Base-by-base conservation (phyloP, 2,329 filamentous ascomycete genomes). In the Neofusicoccum parvum region DNA sequence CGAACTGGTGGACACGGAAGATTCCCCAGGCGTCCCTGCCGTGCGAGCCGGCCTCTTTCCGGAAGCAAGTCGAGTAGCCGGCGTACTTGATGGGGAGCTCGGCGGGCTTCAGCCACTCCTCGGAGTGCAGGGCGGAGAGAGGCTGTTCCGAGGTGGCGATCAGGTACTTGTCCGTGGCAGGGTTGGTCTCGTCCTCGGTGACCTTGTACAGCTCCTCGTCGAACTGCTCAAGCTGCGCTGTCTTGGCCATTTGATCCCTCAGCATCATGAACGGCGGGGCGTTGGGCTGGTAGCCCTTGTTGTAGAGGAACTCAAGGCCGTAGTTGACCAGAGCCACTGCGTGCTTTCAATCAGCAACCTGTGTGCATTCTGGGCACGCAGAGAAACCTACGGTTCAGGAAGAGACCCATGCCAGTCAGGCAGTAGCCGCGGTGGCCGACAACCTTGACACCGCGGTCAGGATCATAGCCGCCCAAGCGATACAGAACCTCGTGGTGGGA, bases 121-220 rank as follows among this genome's bases (percentile, higher is more conserved):
- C 91, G 53, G 92, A 90, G 79, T 98, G 95, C 74, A 95, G 88
- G 23, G 92, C 93, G 32, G 92, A 97, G 74, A 99, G 89, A 20
- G 95, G 95, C 79, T 99, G 95, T 79, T 99, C 95, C 34, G 91
- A 95, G 66, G 93, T 97, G 14, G 92, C 92, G 73, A 90, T 90
- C 20, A 88, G 79, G 74, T 88, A 89, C 82, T 97, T 97, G 81
- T 98, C 95, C 59, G 91, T 92, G 72, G 92, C 87, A 43, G 79
- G 79, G 69, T 92, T 88, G 72, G 96, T 92, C 66, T 92, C 91
- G 76, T 91, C 90, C 70, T 94, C 88, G 27, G 85, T 85, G 64
- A 99, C 94, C 82, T 98, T 98, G 86, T 99, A 99, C 60, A 99
- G 83, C 79, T 98, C 94, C 78, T 98, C 95, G 75, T 99, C 95